Conservation (phyloP, 2,329 filamentous ascomycete species). For the Sporothrix inflata region DNA sequence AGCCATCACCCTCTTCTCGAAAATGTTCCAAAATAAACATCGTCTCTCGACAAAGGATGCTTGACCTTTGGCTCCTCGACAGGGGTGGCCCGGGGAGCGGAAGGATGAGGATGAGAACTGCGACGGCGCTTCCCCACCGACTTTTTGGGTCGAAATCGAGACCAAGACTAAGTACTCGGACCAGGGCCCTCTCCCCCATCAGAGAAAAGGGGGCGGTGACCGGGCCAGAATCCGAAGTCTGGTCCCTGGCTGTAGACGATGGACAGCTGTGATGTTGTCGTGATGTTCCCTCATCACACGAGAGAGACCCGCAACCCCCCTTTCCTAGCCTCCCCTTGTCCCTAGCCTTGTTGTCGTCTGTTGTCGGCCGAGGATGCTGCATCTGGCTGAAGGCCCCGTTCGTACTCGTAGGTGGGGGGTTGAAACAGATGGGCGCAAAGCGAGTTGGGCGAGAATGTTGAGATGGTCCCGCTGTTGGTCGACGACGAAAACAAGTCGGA, state of each 20-base stretch:
- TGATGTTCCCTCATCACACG: background rate
- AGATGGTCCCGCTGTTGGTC: no score
- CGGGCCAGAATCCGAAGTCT: background rate
- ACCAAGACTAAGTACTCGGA: background rate
- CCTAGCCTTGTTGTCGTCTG: background rate
- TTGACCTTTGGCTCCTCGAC: background rate
- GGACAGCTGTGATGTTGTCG: background rate
- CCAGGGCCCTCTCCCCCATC: background rate
- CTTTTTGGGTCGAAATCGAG: slow-evolving; percentile 5
- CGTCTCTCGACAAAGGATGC: background rate
- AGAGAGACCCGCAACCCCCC: background rate
- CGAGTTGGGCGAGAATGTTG: background rate
- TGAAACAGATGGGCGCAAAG: background rate
- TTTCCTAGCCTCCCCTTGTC: background rate
- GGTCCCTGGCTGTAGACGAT: no score
- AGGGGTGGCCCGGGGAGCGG: background rate
- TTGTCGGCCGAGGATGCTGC: slow-evolving; percentile 1
- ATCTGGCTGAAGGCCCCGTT: background rate
- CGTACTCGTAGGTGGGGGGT: background rate
- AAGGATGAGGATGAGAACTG: background rate
- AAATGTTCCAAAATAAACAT: background rate
- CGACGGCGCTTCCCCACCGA: slow-evolving; percentile 1
- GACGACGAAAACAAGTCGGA: slow-evolving; percentile 9
- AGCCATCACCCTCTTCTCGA: background rate
- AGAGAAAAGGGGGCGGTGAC: background rate